Conservation (phyloP, 129 eudicot genomes). For the Mikania micrantha region DNA sequence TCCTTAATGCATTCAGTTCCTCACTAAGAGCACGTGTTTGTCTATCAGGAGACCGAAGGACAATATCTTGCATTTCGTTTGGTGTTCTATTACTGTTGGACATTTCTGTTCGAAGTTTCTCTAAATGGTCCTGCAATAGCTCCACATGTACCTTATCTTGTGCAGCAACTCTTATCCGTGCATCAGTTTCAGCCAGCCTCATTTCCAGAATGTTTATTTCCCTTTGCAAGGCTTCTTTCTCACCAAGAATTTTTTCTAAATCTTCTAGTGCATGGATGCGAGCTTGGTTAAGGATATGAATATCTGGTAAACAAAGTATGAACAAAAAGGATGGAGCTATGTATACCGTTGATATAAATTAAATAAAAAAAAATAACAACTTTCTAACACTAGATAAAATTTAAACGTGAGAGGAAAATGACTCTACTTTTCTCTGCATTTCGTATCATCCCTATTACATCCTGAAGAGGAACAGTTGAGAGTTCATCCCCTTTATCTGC, state of each 20-base stretch:
- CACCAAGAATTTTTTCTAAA: conserved; percentile 57
- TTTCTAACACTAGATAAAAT: not conserved
- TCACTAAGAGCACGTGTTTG: conserved; percentile 34
- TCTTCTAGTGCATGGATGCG: conserved; percentile 79
- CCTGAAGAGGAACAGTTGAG: conserved; percentile 55
- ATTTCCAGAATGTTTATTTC: conserved; percentile 65
- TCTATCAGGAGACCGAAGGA: conserved; percentile 29
- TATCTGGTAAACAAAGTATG: conserved; percentile 39
- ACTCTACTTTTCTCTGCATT: conserved; percentile 84
- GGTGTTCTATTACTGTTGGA: conserved; percentile 40
- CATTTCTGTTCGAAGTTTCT: conserved; percentile 52
- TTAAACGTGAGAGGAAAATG: conserved; percentile 6
- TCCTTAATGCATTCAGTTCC: conserved; percentile 60
- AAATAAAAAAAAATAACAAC: not conserved
- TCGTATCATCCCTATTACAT: conserved; percentile 82
- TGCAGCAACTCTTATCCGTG: conserved; percentile 74
- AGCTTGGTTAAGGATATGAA: conserved; percentile 85
- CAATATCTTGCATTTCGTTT: conserved; percentile 11
- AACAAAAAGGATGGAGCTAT: conserved; percentile 4
- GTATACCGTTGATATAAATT: not conserved
- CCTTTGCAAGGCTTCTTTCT: conserved; percentile 79
- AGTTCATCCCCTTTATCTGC: conserved; percentile 38
- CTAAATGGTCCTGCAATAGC: conserved; percentile 64
- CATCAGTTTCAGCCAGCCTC: conserved; percentile 94
- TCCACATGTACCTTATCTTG: conserved; percentile 85